Evolutionary conservation across 2,329 filamentous ascomycete species (phyloP), one percentile per base, ranked within the genome.

Genomic region (Colletotrichum sublineola): DNA sequence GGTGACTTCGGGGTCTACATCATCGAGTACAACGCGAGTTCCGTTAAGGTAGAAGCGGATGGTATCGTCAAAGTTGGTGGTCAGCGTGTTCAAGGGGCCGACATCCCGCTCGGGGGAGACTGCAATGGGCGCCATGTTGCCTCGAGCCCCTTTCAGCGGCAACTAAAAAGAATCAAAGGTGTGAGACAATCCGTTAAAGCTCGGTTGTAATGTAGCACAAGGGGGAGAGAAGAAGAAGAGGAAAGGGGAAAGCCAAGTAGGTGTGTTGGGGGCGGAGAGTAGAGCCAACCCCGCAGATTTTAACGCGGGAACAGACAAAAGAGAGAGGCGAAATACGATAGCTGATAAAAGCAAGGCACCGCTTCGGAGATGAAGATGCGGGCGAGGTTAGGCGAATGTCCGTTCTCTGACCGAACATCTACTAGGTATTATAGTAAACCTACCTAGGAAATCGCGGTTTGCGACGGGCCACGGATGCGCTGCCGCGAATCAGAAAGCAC

Each of bases 31-130:
- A 20, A 98, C 93, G 75, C 92, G 94, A 2, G 96, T 97, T 74
- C 96, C 96, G 80, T 99, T 99, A 63, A 99, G 90, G 80, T 95
- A 98, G 86, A 98, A 98, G 24, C 92, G 89, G 71, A 98, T 86
- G 1, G 94, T 96, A 81, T 98, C 94, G 78, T 97, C 93, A 82
- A 94, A 98, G 58, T 87, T 82, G 65, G 92, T 90, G 1, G 94
- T 96, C 63, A 98, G 82, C 24, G 89, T 84, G 55, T 86, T 80
- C 20, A 81, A 71, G 7, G 80, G 77, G 33, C 75, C 74, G 3
- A 76, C 73, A 48, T 84, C 82, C 73, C 81, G 81, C 74, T 86
- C 83, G 33, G 88, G 85, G 33, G 87, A 86, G 75, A 90, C 78
- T 75, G 88, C 87, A 74, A 81, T 86, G 14, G 89, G 89, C 56